phyloP scores from a whole-genome alignment of 2,329 filamentous ascomycete genomes.

The Sarocladium kiliense region DNA sequence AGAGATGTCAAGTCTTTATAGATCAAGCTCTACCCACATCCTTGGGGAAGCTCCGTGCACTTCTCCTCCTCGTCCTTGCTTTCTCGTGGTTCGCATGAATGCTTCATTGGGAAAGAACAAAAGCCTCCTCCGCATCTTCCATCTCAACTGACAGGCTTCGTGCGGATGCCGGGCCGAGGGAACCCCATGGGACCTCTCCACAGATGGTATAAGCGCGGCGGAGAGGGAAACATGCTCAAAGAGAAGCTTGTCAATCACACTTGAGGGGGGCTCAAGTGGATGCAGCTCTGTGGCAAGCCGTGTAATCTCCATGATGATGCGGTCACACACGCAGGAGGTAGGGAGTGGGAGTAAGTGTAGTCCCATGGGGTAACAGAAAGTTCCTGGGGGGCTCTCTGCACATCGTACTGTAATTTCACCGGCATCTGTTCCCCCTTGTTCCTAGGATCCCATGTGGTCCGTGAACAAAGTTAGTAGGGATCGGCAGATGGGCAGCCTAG shows the following conservation, averaged over 20 bases:
- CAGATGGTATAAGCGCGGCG: neutral
- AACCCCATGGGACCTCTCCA: neutral
- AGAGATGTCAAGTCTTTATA: constrained; percentile 1
- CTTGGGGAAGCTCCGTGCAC: too few relatives aligned
- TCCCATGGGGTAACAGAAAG: neutral
- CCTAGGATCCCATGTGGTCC: neutral
- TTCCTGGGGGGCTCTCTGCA: neutral
- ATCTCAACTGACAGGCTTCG: neutral
- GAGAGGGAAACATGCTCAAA: neutral
- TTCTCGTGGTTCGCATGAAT: too few relatives aligned
- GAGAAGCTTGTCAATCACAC: constrained; percentile 1
- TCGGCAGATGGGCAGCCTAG: constrained; percentile 5
- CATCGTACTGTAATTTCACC: neutral
- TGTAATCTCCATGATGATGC: neutral
- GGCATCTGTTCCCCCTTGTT: neutral
- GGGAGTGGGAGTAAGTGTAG: too few relatives aligned
- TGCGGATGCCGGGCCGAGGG: constrained; percentile 4
- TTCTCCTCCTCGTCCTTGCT: neutral
- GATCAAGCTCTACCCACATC: neutral
- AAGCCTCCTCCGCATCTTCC: constrained; percentile 1
- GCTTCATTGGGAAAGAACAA: neutral
- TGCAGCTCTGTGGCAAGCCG: neutral
- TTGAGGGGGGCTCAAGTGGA: neutral
- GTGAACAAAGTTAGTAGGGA: constrained; percentile 5
- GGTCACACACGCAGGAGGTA: neutral